phyloP scores from a whole-genome alignment of 257 asterid genomes.

The Coffea eugenioides region DNA sequence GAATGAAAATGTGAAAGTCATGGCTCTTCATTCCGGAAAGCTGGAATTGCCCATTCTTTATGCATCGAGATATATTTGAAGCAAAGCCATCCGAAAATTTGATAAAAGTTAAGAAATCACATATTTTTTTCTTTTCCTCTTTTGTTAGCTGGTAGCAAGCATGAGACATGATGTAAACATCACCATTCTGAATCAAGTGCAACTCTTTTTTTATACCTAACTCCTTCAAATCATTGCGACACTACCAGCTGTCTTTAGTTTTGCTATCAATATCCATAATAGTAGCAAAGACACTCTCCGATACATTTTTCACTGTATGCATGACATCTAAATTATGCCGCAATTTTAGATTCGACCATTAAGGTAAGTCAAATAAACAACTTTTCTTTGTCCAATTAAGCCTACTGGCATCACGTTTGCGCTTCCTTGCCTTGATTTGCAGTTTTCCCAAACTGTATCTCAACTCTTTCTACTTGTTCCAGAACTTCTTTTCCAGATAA shows the following conservation, averaged over 20 bases:
- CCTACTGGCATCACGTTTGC: neutral
- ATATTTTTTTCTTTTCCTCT: neutral
- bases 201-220: neutral
- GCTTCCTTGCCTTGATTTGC: neutral
- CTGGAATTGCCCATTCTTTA: neutral
- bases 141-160: neutral
- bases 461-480: neutral
- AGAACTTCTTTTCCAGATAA: no score
- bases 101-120: neutral
- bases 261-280: constrained; percentile 14
- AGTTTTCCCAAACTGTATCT: neutral
- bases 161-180: neutral
- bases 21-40: neutral
- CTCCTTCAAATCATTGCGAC: constrained; percentile 10
- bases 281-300: neutral
- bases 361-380: neutral
- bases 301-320: constrained; percentile 12
- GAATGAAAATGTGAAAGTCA: neutral
- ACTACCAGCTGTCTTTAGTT: constrained; percentile 4
- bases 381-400: constrained; percentile 1
- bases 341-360: neutral
- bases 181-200: neutral
- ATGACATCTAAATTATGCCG: constrained; percentile 6
- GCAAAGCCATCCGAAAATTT: constrained; percentile 22
- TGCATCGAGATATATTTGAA: constrained; percentile 7